These are phyloP conservation scores for Primulina huaijiensis DNA, from an alignment of 257 asterid species.

Conservation along the genomic window DNA sequence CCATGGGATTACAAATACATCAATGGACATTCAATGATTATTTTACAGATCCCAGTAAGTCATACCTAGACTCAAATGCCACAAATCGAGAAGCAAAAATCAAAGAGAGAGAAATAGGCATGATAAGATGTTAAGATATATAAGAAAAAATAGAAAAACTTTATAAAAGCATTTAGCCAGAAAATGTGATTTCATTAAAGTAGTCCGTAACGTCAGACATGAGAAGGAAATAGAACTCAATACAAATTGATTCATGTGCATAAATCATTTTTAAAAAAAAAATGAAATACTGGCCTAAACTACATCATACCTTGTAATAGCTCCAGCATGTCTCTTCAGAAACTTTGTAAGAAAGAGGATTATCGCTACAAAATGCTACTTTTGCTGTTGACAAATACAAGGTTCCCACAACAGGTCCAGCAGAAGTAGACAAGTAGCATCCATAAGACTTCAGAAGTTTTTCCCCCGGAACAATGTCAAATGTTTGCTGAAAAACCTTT, in stretches of 20 bases:
- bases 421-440: constrained; percentile 91
- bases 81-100: constrained; percentile 2
- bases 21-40: constrained; percentile 12
- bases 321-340: constrained; percentile 67
- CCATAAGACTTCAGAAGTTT: constrained; percentile 67
- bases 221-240: not conserved
- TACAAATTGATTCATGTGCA: not conserved
- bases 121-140: not conserved
- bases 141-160: not conserved
- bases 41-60: not conserved
- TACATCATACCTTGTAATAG: constrained; percentile 74
- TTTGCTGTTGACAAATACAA: constrained; percentile 74
- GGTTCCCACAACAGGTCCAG: constrained; percentile 88
- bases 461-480: constrained; percentile 73
- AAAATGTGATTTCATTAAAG: not conserved
- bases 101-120: not conserved
- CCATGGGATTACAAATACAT: constrained; percentile 18
- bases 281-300: not conserved
- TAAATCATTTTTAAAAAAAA: not conserved
- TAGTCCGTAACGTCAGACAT: not conserved
- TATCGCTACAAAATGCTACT: constrained; percentile 88
- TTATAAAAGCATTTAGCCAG: not conserved
- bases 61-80: not conserved
- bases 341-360: constrained; percentile 73
- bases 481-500: constrained; percentile 75